Evolutionary conservation across 1,284 basidiomycete genomes (phyloP).

Genomic region (Cystobasidium pallidum): DNA sequence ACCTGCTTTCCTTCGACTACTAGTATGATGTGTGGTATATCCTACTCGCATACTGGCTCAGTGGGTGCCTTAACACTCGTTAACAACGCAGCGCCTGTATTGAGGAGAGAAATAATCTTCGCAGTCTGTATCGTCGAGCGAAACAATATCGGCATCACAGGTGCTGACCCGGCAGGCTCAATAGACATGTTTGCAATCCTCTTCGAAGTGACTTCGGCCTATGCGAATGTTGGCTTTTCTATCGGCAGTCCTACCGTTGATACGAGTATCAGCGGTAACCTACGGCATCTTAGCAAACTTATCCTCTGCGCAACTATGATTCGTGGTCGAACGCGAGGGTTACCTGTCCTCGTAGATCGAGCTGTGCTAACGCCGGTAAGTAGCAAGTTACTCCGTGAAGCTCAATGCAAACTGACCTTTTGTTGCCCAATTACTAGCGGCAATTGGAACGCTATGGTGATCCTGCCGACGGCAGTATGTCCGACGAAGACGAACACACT

Average conservation of each 20-base stretch:
- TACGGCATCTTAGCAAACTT: conserved; percentile 80
- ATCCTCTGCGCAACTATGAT: conserved; percentile 83
- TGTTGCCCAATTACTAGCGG: conserved; percentile 2
- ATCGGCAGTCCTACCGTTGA: conserved; percentile 63
- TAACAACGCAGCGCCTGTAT: not conserved
- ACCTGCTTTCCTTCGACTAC: not conserved
- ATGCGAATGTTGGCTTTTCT: conserved; percentile 85
- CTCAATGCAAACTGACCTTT: not conserved
- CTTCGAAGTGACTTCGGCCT: conserved; percentile 86
- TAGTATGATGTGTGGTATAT: conserved; percentile 43
- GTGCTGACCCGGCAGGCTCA: conserved; percentile 1
- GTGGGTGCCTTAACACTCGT: not conserved
- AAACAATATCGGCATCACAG: conserved; percentile 23
- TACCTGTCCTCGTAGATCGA: conserved; percentile 55
- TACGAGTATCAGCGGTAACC: conserved; percentile 77
- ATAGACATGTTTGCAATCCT: conserved; percentile 48
- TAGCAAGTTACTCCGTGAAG: not conserved
- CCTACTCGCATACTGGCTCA: conserved; percentile 24
- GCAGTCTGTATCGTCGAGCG: conserved; percentile 41
- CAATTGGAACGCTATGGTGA: conserved; percentile 31
- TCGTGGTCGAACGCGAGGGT: conserved; percentile 84
- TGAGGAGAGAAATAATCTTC: not conserved
- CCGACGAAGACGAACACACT: conserved; percentile 1
- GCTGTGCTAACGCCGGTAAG: conserved; percentile 38
- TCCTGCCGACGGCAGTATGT: conserved; percentile 5